Conservation (phyloP, 139 green algal genomes). For the Astrephomene gubernaculifera region DNA sequence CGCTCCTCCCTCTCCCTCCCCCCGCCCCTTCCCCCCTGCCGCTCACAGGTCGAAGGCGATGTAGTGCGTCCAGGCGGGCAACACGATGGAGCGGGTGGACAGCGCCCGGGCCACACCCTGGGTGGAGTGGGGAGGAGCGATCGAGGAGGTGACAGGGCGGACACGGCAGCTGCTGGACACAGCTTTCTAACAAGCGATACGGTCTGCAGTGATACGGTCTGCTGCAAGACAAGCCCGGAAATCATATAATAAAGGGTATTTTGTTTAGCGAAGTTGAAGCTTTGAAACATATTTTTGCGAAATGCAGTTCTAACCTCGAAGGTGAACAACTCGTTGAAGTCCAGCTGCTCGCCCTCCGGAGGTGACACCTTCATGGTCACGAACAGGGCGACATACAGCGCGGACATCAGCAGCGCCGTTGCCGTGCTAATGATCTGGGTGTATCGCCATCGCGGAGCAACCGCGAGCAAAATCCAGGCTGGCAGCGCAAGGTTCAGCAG, state of each 20-base stretch:
- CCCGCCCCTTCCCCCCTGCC: neutral
- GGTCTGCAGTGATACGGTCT: too few relatives aligned
- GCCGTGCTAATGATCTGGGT: neutral
- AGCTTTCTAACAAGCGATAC: neutral
- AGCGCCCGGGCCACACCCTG: neutral
- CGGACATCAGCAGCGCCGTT: neutral
- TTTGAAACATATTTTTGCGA: too few relatives aligned
- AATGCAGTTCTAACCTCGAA: neutral
- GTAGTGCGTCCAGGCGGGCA: slow-evolving; percentile 31
- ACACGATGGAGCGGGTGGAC: neutral
- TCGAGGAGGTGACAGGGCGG: neutral
- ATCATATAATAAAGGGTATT: too few relatives aligned
- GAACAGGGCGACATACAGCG: neutral
- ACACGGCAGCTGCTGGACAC: neutral
- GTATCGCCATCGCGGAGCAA: slow-evolving; percentile 5
- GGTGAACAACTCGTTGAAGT: slow-evolving; percentile 27
- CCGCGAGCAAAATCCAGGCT: neutral
- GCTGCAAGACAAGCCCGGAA: too few relatives aligned
- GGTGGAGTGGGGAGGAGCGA: neutral
- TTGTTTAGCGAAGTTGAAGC: too few relatives aligned
- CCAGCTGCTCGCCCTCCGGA: neutral
- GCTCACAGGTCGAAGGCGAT: slow-evolving; percentile 40
- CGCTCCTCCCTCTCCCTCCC: too few relatives aligned
- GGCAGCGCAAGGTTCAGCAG: slow-evolving; percentile 10
- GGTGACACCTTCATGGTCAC: neutral